Evolutionary conservation across 2,329 filamentous ascomycete species (phyloP), one percentile per base, ranked within the genome.

Genomic region (Alternaria rosae): DNA sequence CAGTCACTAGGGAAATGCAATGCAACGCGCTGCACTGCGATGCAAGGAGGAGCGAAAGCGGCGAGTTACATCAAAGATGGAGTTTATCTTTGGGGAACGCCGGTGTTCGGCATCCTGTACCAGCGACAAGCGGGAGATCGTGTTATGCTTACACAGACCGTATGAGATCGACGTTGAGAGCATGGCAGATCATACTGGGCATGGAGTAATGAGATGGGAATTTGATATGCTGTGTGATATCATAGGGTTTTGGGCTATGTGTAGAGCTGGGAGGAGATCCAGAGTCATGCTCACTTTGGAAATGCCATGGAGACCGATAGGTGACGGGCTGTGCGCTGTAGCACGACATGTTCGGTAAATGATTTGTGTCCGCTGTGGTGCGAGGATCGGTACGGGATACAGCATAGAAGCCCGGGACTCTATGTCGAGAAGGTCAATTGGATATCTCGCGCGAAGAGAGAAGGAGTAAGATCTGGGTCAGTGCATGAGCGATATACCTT

Each of bases 121-220:
- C 30, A 35, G 6, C 47, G 30, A 21, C 15, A 9, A 25, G 23
- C 47, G 28, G 13, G 25, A 21, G 2, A 38, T 35, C 47, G 20
- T 11, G 35, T 35, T 51, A 32, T 51, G 47, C 30, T 51, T 51
- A 38, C 47, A 38, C 30, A 51, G 47, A 51, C 47, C 47, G 47
- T 51, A 38, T 35, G 30, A 51, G 47, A 51, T 51, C 47, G 47
- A 35, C 47, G 0, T 15, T n/a, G 30, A 21, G 20, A 17, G 47
- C 47, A 51, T 32, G 12, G 47, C 23, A 51, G 47, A 51, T 51
- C 47, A 2, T 20, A 38, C 30, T 38, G 5, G 30, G 47, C 30
- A 30, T 51, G 2, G 15, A 38, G 20, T 21, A 4, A 23, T 25
- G 13, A 13, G 9, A 38, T 12, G 47, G 11, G 30, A 17, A 51